phyloP scores from a whole-genome alignment of 352 stramenopile genomes.

The Aphanomyces invadans region DNA sequence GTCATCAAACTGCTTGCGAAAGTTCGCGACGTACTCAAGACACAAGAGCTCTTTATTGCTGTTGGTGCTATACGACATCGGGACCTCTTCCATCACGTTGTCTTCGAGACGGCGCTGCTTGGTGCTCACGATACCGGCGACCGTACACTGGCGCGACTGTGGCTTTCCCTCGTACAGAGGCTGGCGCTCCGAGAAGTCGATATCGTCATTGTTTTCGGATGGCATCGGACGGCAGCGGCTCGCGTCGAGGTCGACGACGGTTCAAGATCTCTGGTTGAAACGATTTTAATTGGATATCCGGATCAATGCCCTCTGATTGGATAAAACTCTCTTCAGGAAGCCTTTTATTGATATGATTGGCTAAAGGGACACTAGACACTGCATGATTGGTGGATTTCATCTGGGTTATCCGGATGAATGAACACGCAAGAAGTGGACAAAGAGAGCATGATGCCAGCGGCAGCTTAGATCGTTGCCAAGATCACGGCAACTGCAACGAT shows the following conservation, averaged over 20 bases:
- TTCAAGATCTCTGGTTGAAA: background rate
- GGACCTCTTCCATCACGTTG: slow-evolving; percentile 28
- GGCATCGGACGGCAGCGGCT: background rate
- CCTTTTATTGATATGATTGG: too few relatives aligned
- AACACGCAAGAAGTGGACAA: too few relatives aligned
- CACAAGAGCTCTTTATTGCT: slow-evolving; percentile 88
- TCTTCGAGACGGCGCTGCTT: slow-evolving; percentile 73
- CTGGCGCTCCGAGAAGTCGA: slow-evolving; percentile 16
- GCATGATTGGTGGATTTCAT: too few relatives aligned
- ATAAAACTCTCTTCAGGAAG: too few relatives aligned
- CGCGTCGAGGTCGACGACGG: background rate
- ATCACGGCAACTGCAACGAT: background rate
- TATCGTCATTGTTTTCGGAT: background rate
- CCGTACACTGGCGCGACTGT: slow-evolving; percentile 51
- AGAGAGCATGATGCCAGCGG: background rate
- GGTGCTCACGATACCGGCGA: slow-evolving; percentile 66
- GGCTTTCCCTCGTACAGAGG: background rate
- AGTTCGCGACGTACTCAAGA: slow-evolving; percentile 90
- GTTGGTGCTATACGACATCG: slow-evolving; percentile 41
- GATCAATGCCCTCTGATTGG: background rate
- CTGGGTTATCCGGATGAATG: too few relatives aligned
- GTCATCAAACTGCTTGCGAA: slow-evolving; percentile 83
- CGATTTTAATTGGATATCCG: background rate
- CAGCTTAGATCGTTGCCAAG: background rate
- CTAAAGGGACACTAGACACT: too few relatives aligned